A percentile compares a stretch with the other conserved stretches of the same genome.
These are phyloP conservation scores for Helianthus tuberosus DNA, from an alignment of 129 eudicot genomes.

Conservation along the genomic window DNA sequence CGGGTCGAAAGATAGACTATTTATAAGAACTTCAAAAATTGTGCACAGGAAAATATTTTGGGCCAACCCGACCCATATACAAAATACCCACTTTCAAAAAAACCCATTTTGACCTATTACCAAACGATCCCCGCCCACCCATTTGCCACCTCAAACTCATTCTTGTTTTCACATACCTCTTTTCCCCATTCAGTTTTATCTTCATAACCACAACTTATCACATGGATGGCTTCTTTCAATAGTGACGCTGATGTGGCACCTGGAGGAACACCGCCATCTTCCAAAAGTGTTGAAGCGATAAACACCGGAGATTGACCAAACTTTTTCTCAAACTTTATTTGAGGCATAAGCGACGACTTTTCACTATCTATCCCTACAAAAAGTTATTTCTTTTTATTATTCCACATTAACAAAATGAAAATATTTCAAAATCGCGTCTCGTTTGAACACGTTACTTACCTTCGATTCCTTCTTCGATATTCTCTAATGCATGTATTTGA, in stretches of 20 bases:
- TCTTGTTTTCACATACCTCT: conserved; percentile 43
- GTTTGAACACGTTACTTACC: conserved; percentile 30
- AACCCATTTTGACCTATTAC: not conserved
- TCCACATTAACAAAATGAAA: too few species aligned
- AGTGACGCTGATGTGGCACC: conserved; percentile 66
- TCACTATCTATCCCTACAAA: conserved; percentile 65
- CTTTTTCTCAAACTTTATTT: conserved; percentile 69
- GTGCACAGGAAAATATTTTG: too few species aligned
- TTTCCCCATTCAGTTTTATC: conserved; percentile 88
- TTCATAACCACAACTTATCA: conserved; percentile 78
- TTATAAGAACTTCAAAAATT: not conserved
- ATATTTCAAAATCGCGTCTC: too few species aligned
- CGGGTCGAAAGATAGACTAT: too few species aligned
- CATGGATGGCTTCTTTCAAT: conserved; percentile 80
- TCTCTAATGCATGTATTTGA: conserved; percentile 78
- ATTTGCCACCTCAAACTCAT: too few species aligned
- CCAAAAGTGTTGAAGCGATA: conserved; percentile 68
- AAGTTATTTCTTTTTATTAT: too few species aligned
- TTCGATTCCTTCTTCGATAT: conserved; percentile 86
- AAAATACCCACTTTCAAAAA: too few species aligned
- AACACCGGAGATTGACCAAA: conserved; percentile 80
- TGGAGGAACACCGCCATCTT: conserved; percentile 65
- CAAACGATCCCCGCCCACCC: too few species aligned
- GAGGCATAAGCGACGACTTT: conserved; percentile 70
- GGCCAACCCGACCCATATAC: too few species aligned